Conservation (phyloP, 805 yeast genomes). For the Schwanniomyces polymorphus region DNA sequence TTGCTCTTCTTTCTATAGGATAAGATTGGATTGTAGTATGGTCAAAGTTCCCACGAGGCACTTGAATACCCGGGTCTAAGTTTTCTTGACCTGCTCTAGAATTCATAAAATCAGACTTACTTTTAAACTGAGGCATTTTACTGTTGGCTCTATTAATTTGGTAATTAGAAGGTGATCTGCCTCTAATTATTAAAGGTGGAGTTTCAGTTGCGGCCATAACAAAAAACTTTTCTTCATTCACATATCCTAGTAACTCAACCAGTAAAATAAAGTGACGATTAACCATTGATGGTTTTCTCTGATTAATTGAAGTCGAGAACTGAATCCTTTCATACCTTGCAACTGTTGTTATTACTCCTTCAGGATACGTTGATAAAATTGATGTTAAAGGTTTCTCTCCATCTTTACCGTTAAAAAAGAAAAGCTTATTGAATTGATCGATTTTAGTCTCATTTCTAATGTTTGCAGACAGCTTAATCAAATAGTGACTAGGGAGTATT, state of each 20-base stretch:
- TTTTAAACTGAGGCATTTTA: conserved; percentile 4
- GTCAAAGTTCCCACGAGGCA: not conserved
- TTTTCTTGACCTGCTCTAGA: too few species aligned
- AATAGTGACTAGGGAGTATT: conserved; percentile 53
- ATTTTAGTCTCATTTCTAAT: conserved; percentile 56
- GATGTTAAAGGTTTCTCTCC: conserved; percentile 7
- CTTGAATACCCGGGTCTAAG: too few species aligned
- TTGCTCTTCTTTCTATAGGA: conserved; percentile 5
- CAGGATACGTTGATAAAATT: conserved; percentile 47
- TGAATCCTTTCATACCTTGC: conserved; percentile 71
- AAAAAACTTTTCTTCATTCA: conserved; percentile 30
- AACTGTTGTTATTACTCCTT: conserved; percentile 49
- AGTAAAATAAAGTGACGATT: conserved; percentile 50
- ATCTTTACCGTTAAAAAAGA: conserved; percentile 36
- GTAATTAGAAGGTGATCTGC: conserved; percentile 69
- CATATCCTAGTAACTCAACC: conserved; percentile 51
- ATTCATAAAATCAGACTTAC: not conserved
- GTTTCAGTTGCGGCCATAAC: conserved; percentile 50
- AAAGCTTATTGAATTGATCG: conserved; percentile 50
- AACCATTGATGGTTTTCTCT: conserved; percentile 41
- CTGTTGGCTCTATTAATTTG: conserved; percentile 8
- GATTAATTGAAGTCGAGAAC: conserved; percentile 55
- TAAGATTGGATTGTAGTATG: not conserved
- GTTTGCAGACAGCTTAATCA: conserved; percentile 60
- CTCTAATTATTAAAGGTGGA: conserved; percentile 61